A percentile compares a stretch with the other conserved stretches of the same genome.
Evolutionary conservation across 2,329 filamentous ascomycete genomes (phyloP).

Genomic region (Penicillium occitanis): DNA sequence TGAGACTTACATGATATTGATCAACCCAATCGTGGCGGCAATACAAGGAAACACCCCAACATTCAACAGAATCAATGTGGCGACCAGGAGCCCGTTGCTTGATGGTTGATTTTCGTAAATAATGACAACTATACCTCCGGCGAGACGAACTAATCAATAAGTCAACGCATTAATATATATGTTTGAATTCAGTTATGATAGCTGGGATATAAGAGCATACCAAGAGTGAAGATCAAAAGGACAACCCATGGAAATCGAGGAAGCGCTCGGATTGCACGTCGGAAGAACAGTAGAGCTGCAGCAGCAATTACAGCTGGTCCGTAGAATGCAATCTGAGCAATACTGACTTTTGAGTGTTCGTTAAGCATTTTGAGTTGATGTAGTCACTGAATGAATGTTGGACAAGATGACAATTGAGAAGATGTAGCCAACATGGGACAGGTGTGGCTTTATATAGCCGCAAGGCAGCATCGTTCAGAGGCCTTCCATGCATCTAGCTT

Average conservation of each 20-base stretch:
- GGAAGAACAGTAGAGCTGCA: conserved; percentile 22
- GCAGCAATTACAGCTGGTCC: conserved; percentile 23
- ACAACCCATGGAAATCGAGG: conserved; percentile 27
- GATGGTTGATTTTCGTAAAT: conserved; percentile 22
- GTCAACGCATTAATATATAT: not conserved
- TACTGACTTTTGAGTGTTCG: conserved; percentile 25
- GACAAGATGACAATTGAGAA: no score
- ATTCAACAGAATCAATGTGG: conserved; percentile 26
- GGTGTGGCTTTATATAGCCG: not conserved
- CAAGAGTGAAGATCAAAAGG: conserved; percentile 26
- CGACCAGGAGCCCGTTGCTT: conserved; percentile 24
- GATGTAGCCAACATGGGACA: not conserved
- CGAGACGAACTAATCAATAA: conserved; percentile 23
- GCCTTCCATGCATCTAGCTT: not conserved
- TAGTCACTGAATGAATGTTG: not conserved
- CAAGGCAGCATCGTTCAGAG: not conserved
- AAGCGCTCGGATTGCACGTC: conserved; percentile 21
- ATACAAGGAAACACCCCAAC: conserved; percentile 30
- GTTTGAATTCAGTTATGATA: no score
- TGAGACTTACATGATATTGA: conserved; percentile 27
- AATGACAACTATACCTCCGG: conserved; percentile 25
- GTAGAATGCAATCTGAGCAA: conserved; percentile 28
- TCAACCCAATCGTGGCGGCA: conserved; percentile 27
- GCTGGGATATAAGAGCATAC: conserved; percentile 16
- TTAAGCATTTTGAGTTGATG: conserved; percentile 22